Percentiles rank a stretch among this genome's conserved stretches.
Evolutionary conservation across 1,139 yeast species (phyloP).

Genomic region (Scheffersomyces segobiensis): DNA sequence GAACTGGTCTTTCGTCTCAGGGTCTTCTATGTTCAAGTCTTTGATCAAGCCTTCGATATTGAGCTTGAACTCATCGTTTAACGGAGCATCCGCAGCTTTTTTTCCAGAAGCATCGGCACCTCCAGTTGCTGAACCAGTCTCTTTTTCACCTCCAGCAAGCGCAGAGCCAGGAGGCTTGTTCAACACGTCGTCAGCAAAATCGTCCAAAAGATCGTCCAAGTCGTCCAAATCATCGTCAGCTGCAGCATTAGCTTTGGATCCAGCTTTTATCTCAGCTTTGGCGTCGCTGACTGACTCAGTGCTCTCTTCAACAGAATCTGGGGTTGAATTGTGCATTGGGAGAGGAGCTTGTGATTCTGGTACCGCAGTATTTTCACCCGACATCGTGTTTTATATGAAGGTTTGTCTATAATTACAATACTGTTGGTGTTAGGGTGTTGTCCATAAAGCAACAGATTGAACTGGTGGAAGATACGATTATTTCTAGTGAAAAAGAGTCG

Average conservation of each 20-base stretch:
- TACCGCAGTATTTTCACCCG: neutral
- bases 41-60: constrained; percentile 57
- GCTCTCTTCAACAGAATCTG: neutral
- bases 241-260: constrained; percentile 4
- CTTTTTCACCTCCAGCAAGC: constrained; percentile 12
- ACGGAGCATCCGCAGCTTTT: constrained; percentile 19
- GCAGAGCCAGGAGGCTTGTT: constrained; percentile 60
- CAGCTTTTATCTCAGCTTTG: neutral
- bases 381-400: neutral
- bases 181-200: constrained; percentile 74
- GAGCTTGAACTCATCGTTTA: constrained; percentile 47
- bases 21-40: constrained; percentile 57
- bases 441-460: neutral
- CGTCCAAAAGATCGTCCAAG: constrained; percentile 72
- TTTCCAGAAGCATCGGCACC: constrained; percentile 12
- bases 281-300: neutral
- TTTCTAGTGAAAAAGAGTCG: neutral
- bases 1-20: constrained; percentile 59
- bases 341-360: neutral
- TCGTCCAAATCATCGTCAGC: constrained; percentile 67
- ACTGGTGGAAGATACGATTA: neutral
- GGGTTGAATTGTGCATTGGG: neutral
- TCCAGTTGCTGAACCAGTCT: constrained; percentile 8
- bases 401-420: neutral
- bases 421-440: neutral